Conservation (phyloP, 106 monocot genomes). For the Vanilla planifolia region DNA sequence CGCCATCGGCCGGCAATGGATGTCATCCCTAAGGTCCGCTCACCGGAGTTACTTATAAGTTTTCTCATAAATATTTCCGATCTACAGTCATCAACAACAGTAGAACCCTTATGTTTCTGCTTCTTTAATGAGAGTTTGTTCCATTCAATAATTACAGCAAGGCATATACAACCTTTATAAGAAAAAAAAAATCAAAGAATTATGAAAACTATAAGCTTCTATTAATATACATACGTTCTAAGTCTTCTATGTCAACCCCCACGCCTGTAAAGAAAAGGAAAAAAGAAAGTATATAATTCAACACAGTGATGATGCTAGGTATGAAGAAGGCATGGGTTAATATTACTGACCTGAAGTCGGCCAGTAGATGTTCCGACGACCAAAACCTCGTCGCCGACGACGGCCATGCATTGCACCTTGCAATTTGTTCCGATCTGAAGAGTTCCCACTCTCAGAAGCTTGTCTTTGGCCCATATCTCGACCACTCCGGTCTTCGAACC, state of each 20-base stretch:
- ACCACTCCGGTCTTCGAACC: conserved; percentile 31
- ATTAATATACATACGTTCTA: too few relatives aligned
- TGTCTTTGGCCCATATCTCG: conserved; percentile 43
- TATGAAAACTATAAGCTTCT: too few relatives aligned
- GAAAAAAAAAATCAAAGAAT: too few relatives aligned
- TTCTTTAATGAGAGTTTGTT: too few relatives aligned
- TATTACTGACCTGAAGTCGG: conserved; percentile 32
- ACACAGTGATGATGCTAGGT: neutral
- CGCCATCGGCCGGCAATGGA: conserved; percentile 37
- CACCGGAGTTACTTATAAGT: neutral
- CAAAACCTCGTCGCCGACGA: conserved; percentile 38
- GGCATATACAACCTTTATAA: too few relatives aligned
- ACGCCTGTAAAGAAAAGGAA: conserved; percentile 29
- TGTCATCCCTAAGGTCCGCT: conserved; percentile 3
- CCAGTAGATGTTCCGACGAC: conserved; percentile 52
- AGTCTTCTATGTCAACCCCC: conserved; percentile 34
- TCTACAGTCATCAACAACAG: too few relatives aligned
- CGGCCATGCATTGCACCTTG: conserved; percentile 36
- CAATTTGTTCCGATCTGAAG: conserved; percentile 22
- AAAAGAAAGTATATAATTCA: neutral
- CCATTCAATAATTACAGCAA: too few relatives aligned
- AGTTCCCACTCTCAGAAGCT: conserved; percentile 26
- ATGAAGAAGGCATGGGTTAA: too few relatives aligned
- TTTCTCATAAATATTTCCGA: too few relatives aligned
- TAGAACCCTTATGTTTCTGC: too few relatives aligned